Conservation (phyloP, 2,329 filamentous ascomycete species). For the Pyrenophora graminea region DNA sequence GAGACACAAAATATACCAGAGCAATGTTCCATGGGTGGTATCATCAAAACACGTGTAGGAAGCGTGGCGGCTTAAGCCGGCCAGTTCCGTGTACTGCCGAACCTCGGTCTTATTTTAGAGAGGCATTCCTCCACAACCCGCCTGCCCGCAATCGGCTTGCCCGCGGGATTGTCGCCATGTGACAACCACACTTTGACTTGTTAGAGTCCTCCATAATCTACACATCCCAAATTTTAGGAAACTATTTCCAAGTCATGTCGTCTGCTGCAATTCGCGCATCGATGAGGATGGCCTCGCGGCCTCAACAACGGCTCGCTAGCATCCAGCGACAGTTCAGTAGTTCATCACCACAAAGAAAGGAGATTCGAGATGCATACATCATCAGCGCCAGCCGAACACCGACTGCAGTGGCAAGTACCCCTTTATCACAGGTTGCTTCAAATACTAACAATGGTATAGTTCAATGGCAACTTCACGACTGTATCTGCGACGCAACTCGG, state of each 20-base stretch:
- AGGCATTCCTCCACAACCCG: constrained; percentile 32
- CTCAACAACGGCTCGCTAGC: constrained; percentile 44
- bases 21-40: no score
- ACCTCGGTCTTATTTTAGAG: constrained; percentile 34
- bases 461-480: constrained; percentile 87
- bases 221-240: neutral
- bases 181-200: constrained; percentile 29
- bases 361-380: constrained; percentile 92
- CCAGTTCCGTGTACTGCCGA: constrained; percentile 23
- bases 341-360: constrained; percentile 51
- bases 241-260: constrained; percentile 31
- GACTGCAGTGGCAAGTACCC: constrained; percentile 72
- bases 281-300: constrained; percentile 42
- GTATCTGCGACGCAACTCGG: constrained; percentile 87
- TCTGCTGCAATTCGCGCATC: constrained; percentile 39
- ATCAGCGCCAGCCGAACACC: constrained; percentile 87
- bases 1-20: no score
- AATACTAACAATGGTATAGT: constrained; percentile 58
- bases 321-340: constrained; percentile 46
- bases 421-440: neutral
- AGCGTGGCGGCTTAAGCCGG: constrained; percentile 28
- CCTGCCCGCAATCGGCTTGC: constrained; percentile 26
- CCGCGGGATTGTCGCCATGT: constrained; percentile 38
- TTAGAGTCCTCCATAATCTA: constrained; percentile 23
- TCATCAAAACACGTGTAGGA: no score